Evolutionary conservation across 352 stramenopile genomes (phyloP).

Genomic region (Globisporangium solare): DNA sequence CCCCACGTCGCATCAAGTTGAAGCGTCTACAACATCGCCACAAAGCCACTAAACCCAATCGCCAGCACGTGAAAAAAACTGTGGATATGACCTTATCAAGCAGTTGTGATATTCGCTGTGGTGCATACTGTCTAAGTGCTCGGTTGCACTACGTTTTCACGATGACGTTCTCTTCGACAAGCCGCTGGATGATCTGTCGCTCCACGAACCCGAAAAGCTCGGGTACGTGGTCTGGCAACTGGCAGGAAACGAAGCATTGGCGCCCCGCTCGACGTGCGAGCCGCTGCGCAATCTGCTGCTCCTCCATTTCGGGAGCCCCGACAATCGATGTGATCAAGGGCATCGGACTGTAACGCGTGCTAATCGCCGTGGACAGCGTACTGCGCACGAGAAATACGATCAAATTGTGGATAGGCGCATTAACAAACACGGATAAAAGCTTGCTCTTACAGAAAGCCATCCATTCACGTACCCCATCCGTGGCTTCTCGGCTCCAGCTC

Average conservation of each 20-base stretch:
- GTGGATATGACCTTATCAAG: no score
- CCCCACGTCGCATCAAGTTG: no score
- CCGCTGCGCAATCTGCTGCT: constrained; percentile 79
- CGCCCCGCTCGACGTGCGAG: constrained; percentile 53
- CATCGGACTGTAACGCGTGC: constrained; percentile 76
- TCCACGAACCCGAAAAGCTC: constrained; percentile 74
- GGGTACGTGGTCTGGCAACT: constrained; percentile 62
- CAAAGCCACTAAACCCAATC: no score
- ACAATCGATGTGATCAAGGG: constrained; percentile 72
- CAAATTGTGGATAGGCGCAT: no score
- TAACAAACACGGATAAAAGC: not conserved
- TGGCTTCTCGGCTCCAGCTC: constrained; percentile 39
- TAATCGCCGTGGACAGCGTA: constrained; percentile 73
- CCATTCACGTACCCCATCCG: constrained; percentile 20
- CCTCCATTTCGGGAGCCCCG: constrained; percentile 59
- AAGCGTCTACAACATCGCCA: no score
- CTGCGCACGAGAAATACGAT: constrained; percentile 16
- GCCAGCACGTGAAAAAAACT: no score
- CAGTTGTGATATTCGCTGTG: no score
- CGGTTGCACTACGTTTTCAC: not conserved
- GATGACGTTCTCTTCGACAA: constrained; percentile 49
- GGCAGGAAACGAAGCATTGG: constrained; percentile 81
- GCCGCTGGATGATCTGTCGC: constrained; percentile 45
- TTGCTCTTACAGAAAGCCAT: no score
- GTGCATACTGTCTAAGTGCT: no score